Conservation (phyloP, 257 asterid species). For the Ilex asprella region DNA sequence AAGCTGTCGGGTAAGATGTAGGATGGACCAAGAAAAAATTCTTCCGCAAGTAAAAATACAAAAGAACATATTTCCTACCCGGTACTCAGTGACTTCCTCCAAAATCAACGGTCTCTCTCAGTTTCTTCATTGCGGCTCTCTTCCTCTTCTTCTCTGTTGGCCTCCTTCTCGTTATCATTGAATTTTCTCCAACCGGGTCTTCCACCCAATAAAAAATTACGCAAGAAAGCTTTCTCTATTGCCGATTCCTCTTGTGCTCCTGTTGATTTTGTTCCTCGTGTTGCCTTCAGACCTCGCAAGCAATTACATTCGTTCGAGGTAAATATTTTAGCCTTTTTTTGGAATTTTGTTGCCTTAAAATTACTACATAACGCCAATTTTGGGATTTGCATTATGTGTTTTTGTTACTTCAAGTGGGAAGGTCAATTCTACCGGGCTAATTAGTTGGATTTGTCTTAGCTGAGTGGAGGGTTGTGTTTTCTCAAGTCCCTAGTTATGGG, state of each 20-base stretch:
- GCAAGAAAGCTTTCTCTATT: conserved; percentile 37
- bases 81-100: no score
- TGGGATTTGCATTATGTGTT: not conserved
- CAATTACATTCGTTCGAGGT: conserved; percentile 56
- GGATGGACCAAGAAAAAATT: no score
- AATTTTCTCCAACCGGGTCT: conserved; percentile 34
- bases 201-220: conserved; percentile 29
- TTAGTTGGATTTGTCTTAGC: no score
- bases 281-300: conserved; percentile 35
- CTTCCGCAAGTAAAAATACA: no score
- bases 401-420: not conserved
- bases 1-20: no score
- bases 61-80: no score
- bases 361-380: not conserved
- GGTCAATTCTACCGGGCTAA: no score
- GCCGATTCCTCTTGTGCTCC: conserved; percentile 26
- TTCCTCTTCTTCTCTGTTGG: conserved; percentile 44
- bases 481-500: no score
- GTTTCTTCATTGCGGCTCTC: conserved; percentile 44
- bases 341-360: conserved; percentile 2
- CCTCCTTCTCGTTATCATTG: conserved; percentile 44
- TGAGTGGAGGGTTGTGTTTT: no score
- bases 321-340: conserved; percentile 8
- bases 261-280: conserved; percentile 34
- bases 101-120: no score